Base-by-base conservation (phyloP, 2,329 filamentous ascomycete genomes). In the Parastagonospora nodorum region DNA sequence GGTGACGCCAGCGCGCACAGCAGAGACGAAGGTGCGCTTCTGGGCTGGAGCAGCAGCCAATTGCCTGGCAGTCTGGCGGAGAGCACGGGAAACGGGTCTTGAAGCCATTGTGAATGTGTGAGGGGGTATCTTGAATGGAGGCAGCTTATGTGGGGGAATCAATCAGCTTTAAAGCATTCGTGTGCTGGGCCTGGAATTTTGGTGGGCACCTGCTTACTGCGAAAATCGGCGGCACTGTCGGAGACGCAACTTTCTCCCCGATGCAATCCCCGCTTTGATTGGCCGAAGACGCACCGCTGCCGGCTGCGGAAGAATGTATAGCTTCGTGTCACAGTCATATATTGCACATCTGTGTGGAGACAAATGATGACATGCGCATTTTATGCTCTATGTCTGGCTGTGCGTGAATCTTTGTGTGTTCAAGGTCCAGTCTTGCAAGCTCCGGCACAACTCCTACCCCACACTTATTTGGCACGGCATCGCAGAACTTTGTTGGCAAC, bases 41-140 rank as follows among this genome's bases (percentile, higher is more conserved):
- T 81, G 79, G 48, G 79, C 74, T 55, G 75, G 74, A 47, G 75
- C 69, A 49, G 78, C 76, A 51, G 78, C 74, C 74, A 84, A 74
- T 77, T 84, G 80, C 76, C 80, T 79, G 74, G 82, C 72, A 71
- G 80, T 78, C 65, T 77, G 74, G 71, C 83, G 82, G 69, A 86
- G 77, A 73, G 83, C 83, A 75, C 82, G 79, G 74, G 77, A 77
- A 83, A 81, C 91, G 82, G 80, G 85, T 79, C 88, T 84, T 71
- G 89, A 89, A 75, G 89, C 88, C 89, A 93, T 92, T 80, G 76
- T 84, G 77, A 77, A 61, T 61, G 60, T 67, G 59, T 67, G 63
- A 57, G 76, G 61, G 63, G 66, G 63, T 67, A 66, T 69, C 63
- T 69, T 68, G 62, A 9, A 35, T 12, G 50, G 44, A 54, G 49